These are phyloP conservation scores for Globisporangium orthogonon DNA, from an alignment of 352 stramenopile genomes.

Conservation along the genomic window DNA sequence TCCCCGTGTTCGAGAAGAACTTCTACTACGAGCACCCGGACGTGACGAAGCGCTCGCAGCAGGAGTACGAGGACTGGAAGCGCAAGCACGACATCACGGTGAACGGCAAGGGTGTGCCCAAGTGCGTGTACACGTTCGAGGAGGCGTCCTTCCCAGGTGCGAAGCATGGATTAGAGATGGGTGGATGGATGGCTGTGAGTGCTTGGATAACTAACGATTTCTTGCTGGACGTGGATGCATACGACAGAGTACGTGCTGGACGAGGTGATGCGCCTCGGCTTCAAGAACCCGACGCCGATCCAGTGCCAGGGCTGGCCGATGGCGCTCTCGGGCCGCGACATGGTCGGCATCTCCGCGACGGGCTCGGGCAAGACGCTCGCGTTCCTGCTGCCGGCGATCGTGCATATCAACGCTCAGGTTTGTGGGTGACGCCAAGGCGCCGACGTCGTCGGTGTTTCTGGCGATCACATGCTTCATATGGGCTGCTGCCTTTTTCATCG, in stretches of 20 bases:
- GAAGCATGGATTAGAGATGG: background rate
- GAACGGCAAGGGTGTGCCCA: conserved; percentile 94
- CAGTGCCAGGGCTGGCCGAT: conserved; percentile 98
- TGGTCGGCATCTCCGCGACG: conserved; percentile 98
- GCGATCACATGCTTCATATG: background rate
- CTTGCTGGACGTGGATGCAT: background rate
- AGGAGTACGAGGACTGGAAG: conserved; percentile 91
- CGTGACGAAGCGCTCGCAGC: conserved; percentile 87
- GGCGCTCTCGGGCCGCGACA: conserved; percentile 96
- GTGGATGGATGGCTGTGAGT: background rate
- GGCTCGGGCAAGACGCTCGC: conserved; percentile 97
- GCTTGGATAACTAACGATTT: no score
- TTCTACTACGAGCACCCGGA: conserved; percentile 99
- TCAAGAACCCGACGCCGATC: conserved; percentile 91
- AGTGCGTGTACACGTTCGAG: conserved; percentile 95
- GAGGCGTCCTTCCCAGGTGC: conserved; percentile 86
- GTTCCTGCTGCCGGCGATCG: conserved; percentile 98
- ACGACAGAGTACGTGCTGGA: conserved; percentile 92
- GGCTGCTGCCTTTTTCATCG: background rate
- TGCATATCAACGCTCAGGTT: conserved; percentile 99
- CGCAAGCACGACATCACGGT: conserved; percentile 93
- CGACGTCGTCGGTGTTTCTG: background rate
- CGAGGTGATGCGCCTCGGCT: conserved; percentile 96
- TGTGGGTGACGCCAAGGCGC: conserved; percentile 34
- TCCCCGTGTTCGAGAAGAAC: conserved; percentile 98